Evolutionary conservation across 257 asterid species (phyloP), one percentile per base, ranked within the genome.

Genomic region (Solanum peruvianum): DNA sequence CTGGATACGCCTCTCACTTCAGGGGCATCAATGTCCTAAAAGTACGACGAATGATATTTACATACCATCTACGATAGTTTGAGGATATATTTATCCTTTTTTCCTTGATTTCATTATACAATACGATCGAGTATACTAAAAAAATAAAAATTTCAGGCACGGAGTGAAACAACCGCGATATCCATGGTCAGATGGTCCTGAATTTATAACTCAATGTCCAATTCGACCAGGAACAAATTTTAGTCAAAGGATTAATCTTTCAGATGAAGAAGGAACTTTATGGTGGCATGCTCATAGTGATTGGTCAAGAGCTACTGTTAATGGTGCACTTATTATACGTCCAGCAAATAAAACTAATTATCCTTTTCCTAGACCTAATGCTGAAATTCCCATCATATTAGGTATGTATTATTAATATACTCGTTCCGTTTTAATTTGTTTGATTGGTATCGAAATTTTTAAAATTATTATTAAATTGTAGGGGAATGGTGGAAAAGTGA

Each of bases 401-500:
- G 88, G 88, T 86, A 85, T 3, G 35, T 7, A 33, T 64, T 11
- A 8, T 16, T 81, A 81, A 1, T 47, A 47, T 47, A 0, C 7
- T 70, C 0, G 3, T 8, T 70, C 0, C 42, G 4, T 70, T 31
- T 70, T 31, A 31, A 7, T 31, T 31, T 31, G 3, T 70, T 31
- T 66, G 35, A 67, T 1, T 67, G 21, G 3, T 0, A 67, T 21
- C 7, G 1, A 62, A 4, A 37, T 6, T 64, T 64, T 66, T 35
- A 13, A 58, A 10, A 20, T 13, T 11, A 11, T 14, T 12, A 37
- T 58, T 42, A 42, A 78, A 86, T 23, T 10, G 27, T 39, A 93
- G 95, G 93, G 11, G 94, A 93, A 35, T 94, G 97, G 97, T 93
- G 95, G 95, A 93, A 88, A 69, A 87, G 92, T 75, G 93, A 94